Evolutionary conservation across 1,139 yeast genomes (phyloP).

Genomic region (Zygoascus meyerae): DNA sequence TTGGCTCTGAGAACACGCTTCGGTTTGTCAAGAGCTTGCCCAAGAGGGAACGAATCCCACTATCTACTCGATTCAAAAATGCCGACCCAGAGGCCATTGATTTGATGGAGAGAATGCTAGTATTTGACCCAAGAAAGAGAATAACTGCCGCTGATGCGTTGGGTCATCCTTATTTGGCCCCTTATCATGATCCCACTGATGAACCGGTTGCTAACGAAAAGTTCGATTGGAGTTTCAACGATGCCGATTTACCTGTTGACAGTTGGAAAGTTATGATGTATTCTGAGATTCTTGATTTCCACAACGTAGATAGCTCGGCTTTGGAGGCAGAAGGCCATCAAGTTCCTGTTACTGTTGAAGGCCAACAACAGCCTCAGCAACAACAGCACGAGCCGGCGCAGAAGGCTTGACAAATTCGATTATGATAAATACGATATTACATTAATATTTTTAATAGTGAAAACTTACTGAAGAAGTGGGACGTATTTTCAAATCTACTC

Average conservation of each 20-base stretch:
- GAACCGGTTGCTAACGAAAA: slow-evolving; percentile 92
- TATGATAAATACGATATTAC: not conserved
- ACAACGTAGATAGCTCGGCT: slow-evolving; percentile 50
- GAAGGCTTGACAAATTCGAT: slow-evolving; percentile 6
- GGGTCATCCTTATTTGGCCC: slow-evolving; percentile 86
- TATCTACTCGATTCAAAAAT: slow-evolving; percentile 73
- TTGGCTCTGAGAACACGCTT: slow-evolving; percentile 90
- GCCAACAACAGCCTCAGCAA: not conserved
- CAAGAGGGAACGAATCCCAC: slow-evolving; percentile 84
- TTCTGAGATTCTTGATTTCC: slow-evolving; percentile 93
- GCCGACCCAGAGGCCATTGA: slow-evolving; percentile 91
- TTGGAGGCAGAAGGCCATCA: slow-evolving; percentile 10
- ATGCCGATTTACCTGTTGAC: slow-evolving; percentile 95
- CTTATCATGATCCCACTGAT: slow-evolving; percentile 97
- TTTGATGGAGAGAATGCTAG: slow-evolving; percentile 79
- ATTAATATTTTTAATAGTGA: slow-evolving; percentile 1
- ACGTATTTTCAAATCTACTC: slow-evolving; percentile 12
- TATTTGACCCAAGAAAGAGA: slow-evolving; percentile 90
- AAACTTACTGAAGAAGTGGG: not conserved
- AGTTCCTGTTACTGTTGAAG: not conserved
- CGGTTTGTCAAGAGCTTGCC: slow-evolving; percentile 93
- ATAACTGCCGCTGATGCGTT: slow-evolving; percentile 88
- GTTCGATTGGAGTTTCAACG: slow-evolving; percentile 98
- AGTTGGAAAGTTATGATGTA: slow-evolving; percentile 99
- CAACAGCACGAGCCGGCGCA: slow-evolving; percentile 4